Evolutionary conservation across 2,329 filamentous ascomycete genomes (phyloP), one percentile per base, ranked within the genome.

Genomic region (Pyricularia sp.): DNA sequence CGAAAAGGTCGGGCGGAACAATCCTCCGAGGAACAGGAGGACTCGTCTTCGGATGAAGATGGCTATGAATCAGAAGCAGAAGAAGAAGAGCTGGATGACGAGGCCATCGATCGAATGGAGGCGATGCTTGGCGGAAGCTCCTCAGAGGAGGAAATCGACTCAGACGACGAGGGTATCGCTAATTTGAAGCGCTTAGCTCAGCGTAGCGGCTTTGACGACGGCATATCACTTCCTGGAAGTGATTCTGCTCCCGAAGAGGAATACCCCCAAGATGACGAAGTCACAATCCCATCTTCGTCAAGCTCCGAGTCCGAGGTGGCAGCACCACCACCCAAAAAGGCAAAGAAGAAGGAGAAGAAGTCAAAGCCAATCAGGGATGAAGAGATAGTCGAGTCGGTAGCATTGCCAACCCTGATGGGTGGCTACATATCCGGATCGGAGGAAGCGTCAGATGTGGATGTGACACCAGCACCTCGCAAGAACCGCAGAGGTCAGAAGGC

Each of bases 361-460:
- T 71, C 72, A 31, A 73, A 72, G 42, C 7, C 68, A 42, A 61
- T 71, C 31, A 66, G 68, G 33, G 71, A 72, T n/a, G 70, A 72
- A 25, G 76, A 74, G 42, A 65, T 69, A 11, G 58, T 58, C 17
- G 70, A 72, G 66, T 86, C 90, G 0, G 86, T 86, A 0, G 93
- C 93, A 76, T 80, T 95, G 1, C 92, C 92, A 0, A 88, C 89
- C 1, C 85, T 95, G 20, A 92, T 92, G 85, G 90, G 88, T 25
- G 91, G 91, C 69, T 96, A 94, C 79, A 86, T 92, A 73, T 93
- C 91, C 2, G 91, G 90, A 65, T 92, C 89, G 10, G 91, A 92
- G 73, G 87, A 85, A 0, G 86, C 85, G 7, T 91, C 89, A 0
- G 89, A 91, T 71, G 81, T 92, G 26, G 91, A 93, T 68, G 78